Conservation (phyloP, 225 moss, liverwort and hornwort genomes). For the Marchantia paleacea region DNA sequence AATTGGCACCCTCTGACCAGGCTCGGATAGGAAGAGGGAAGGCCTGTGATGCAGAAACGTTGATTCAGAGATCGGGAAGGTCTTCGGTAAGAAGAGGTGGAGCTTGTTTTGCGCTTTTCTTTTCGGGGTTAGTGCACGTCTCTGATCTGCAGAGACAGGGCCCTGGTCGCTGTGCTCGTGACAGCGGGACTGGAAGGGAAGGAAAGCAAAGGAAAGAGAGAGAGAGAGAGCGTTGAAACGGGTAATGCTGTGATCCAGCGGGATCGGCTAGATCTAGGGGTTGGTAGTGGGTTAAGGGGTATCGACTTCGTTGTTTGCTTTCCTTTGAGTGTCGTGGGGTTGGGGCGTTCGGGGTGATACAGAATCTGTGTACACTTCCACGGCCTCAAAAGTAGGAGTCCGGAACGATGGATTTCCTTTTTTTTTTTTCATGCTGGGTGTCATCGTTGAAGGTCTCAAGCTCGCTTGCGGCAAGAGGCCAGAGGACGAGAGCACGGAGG, state of each 20-base stretch:
- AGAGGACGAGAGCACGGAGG: neutral
- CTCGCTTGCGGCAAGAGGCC: neutral
- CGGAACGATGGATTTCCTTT: constrained; percentile 17
- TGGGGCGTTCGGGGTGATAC: neutral
- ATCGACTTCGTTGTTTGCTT: neutral
- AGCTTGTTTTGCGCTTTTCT: neutral
- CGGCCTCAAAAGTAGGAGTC: neutral
- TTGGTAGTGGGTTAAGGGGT: neutral
- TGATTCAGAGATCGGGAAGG: constrained; percentile 3
- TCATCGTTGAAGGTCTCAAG: constrained; percentile 22
- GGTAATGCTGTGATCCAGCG: neutral
- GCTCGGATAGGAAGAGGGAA: neutral
- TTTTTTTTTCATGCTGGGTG: constrained; percentile 17
- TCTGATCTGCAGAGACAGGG: constrained; percentile 5
- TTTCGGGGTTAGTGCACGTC: neutral
- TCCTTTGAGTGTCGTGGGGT: neutral
- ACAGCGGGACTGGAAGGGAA: neutral
- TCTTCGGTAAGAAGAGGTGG: neutral
- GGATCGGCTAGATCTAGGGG: constrained; percentile 10
- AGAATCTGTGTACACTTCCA: neutral
- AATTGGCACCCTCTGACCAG: neutral
- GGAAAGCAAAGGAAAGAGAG: no score
- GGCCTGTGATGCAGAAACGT: constrained; percentile 3
- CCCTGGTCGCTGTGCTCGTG: neutral
- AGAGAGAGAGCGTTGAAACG: neutral